Evolutionary conservation across 140 eudicot genomes (phyloP), one percentile per base, ranked within the genome.

Genomic region (Senecio squalidus): DNA sequence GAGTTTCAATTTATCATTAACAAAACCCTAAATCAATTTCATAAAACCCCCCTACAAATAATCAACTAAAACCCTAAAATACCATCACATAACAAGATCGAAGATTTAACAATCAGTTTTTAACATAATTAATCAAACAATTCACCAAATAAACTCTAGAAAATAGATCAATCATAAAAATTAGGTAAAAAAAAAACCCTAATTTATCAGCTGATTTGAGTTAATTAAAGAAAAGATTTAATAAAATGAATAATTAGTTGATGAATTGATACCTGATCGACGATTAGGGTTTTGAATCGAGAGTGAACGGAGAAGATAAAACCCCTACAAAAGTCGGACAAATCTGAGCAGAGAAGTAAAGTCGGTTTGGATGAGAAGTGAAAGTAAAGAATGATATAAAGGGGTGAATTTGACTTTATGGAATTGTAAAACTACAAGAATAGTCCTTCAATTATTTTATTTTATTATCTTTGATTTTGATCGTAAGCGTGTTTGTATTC

Each of bases 301-400:
- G 43, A 18, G 7, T 4, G 17, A 7, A 22, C 29, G 45, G 59
- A 4, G 27, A 38, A 45, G 10, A 9, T 1, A 52, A 69, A 67
- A 74, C 73, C 85, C 86, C 84, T 75, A 77, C 64, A 70, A 60
- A 17, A 57, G 9, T 14, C 60, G 74, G 81, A 53, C 66, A 71
- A 72, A 79, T 73, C 74, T 36, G 34, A 76, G 79, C 74, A 55
- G 28, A 66, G 47, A 38, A 5, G 6, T 39, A 16, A 46, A 26
- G 62, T 60, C 62, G 39, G 69, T 25, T 11, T 47, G 38, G 67
- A 53, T 54, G 58, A 45, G 72, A 79, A 56, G 50, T 59, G 68
- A 31, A n/a, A 71, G 68, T 39, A 23, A 16, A 59, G 55, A 31
- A 18, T 0, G 10, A 4, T 38, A 3, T 15, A 20, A 2, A 3